Evolutionary conservation across 768 basidiomycete species (phyloP).

Genomic region (Pholiota microspora): DNA sequence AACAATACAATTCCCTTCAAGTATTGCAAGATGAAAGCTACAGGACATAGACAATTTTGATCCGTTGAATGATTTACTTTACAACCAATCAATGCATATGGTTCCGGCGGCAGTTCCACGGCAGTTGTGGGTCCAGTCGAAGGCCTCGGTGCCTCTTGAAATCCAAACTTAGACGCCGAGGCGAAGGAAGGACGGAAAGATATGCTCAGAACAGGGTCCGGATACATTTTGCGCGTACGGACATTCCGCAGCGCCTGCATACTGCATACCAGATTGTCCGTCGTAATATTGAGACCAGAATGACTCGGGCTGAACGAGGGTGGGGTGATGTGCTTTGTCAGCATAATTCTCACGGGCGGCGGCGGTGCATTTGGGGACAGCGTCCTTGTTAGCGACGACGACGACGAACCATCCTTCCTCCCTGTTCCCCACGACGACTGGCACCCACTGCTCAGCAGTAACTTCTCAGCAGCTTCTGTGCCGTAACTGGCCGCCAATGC

Average conservation of each 20-base stretch:
- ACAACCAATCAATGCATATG: not conserved
- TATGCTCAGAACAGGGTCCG: not conserved
- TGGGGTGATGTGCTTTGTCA: slow-evolving; percentile 17
- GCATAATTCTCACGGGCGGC: slow-evolving; percentile 20
- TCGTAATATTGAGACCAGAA: no score
- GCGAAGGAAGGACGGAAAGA: no score
- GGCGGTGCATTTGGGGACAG: slow-evolving; percentile 17
- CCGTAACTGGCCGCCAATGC: slow-evolving; percentile 37
- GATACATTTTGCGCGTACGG: no score
- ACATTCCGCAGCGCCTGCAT: not conserved
- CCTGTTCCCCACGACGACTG: slow-evolving; percentile 13
- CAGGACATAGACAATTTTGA: not conserved
- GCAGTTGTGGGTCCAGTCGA: not conserved
- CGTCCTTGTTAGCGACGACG: slow-evolving; percentile 15
- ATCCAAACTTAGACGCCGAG: no score
- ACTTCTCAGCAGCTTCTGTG: slow-evolving; percentile 15
- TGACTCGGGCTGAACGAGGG: not conserved
- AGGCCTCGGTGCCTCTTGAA: no score
- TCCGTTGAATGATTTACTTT: not conserved
- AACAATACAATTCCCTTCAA: no score
- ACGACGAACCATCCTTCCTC: slow-evolving; percentile 17
- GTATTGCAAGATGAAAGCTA: no score
- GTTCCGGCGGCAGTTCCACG: not conserved
- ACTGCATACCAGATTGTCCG: no score
- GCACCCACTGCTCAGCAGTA: not conserved